These are phyloP conservation scores for Trichoderma gracile DNA, from an alignment of 2,329 filamentous ascomycete genomes.

Conservation along the genomic window DNA sequence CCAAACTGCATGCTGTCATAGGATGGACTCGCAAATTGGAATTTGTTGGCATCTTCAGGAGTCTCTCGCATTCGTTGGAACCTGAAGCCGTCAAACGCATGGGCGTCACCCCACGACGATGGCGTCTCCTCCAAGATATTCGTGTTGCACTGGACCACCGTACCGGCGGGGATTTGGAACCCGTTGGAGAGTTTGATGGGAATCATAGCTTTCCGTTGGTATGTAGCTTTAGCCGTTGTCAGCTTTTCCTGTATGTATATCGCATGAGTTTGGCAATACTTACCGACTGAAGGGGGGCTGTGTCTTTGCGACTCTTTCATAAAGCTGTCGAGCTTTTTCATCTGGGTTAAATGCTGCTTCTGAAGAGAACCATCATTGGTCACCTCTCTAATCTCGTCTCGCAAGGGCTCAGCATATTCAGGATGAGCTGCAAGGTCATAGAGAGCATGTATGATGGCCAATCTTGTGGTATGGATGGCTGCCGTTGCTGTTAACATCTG, in stretches of 20 bases:
- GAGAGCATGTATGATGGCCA: conserved; percentile 32
- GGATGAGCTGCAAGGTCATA: conserved; percentile 51
- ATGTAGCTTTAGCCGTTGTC: background rate
- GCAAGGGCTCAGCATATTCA: conserved; percentile 33
- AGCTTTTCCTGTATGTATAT: background rate
- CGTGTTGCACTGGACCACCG: conserved; percentile 37
- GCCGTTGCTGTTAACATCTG: conserved; percentile 48
- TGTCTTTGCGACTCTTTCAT: conserved; percentile 42
- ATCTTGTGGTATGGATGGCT: conserved; percentile 49
- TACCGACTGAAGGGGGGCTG: background rate
- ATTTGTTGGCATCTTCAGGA: conserved; percentile 33
- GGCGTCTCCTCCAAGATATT: background rate
- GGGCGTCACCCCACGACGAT: conserved; percentile 30
- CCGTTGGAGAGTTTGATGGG: conserved; percentile 49
- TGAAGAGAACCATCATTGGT: background rate
- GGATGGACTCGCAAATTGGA: conserved; percentile 52
- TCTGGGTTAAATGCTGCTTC: conserved; percentile 27
- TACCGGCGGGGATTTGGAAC: conserved; percentile 45
- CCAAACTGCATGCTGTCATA: conserved; percentile 52
- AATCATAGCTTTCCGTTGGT: conserved; percentile 44
- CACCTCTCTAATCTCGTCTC: conserved; percentile 6
- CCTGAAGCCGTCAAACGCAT: conserved; percentile 49
- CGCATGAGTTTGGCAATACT: background rate
- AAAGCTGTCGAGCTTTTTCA: conserved; percentile 51
- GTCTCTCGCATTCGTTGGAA: conserved; percentile 45